Percentiles rank a stretch among this genome's conserved stretches.
Evolutionary conservation across 2,329 filamentous ascomycete species (phyloP).

Genomic region (Metarhizium guizhouense): DNA sequence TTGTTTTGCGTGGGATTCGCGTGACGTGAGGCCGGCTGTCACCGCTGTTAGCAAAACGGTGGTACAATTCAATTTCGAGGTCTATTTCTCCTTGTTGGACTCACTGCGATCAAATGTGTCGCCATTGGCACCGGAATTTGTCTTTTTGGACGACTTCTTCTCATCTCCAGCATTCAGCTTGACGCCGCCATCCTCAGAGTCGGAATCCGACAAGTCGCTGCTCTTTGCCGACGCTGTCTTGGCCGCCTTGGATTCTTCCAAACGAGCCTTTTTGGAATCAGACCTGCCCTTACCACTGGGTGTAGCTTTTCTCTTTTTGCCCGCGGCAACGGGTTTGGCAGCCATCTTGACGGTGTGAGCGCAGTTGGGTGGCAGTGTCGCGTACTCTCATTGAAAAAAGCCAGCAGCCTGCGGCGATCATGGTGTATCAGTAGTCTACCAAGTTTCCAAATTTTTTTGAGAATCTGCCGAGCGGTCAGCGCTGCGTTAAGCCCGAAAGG

Average conservation of each 20-base stretch:
- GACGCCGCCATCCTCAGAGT: slow-evolving; percentile 41
- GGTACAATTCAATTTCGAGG: neutral
- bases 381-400: neutral
- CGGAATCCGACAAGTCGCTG: slow-evolving; percentile 34
- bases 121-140: slow-evolving; percentile 21
- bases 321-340: slow-evolving; percentile 34
- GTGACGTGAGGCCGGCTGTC: slow-evolving; percentile 41
- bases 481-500: slow-evolving; percentile 13
- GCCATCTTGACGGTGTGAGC: slow-evolving; percentile 29
- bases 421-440: neutral
- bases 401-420: neutral
- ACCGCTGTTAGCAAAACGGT: neutral
- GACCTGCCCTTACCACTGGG: slow-evolving; percentile 33
- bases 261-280: slow-evolving; percentile 42
- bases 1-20: slow-evolving; percentile 88
- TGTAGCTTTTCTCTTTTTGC: slow-evolving; percentile 49
- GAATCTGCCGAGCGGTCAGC: slow-evolving; percentile 28
- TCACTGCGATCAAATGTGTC: slow-evolving; percentile 34
- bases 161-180: slow-evolving; percentile 31
- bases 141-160: slow-evolving; percentile 23
- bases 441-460: slow-evolving; percentile 12
- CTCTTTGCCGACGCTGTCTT: slow-evolving; percentile 22
- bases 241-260: slow-evolving; percentile 24
- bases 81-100: slow-evolving; percentile 9
- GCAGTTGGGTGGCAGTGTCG: neutral